Conservation (phyloP, 2,329 filamentous ascomycete genomes). For the Dothideomycetidae sp. region DNA sequence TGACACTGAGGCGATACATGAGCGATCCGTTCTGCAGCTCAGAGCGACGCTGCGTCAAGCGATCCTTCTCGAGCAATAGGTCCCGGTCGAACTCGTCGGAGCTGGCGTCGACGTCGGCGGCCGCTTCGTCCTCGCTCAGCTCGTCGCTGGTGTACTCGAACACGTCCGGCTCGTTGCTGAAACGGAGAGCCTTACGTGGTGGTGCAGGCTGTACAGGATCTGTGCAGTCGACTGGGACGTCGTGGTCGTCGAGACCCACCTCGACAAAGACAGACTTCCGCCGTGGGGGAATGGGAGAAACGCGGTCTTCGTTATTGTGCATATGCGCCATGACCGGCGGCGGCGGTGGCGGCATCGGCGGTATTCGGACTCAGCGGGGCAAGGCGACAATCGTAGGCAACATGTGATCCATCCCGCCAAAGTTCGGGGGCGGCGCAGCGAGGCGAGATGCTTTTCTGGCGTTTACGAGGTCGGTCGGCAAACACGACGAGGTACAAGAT, state of each 20-base stretch:
- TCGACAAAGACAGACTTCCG: conserved; percentile 12
- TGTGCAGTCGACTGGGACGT: background rate
- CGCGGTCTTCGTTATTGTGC: no score
- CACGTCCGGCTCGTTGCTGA: conserved; percentile 19
- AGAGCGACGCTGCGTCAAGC: conserved; percentile 11
- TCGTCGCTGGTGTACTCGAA: conserved; percentile 15
- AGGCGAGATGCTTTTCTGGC: no score
- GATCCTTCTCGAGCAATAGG: conserved; percentile 10
- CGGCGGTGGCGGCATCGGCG: no score
- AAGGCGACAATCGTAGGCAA: no score
- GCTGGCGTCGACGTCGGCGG: conserved; percentile 7
- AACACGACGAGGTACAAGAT: no score
- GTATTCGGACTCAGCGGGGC: no score
- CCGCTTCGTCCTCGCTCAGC: conserved; percentile 12
- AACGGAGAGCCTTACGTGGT: conserved; percentile 13
- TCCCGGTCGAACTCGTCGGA: background rate
- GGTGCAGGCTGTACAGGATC: conserved; percentile 3
- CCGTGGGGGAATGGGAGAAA: conserved; percentile 8
- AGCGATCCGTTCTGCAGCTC: conserved; percentile 12
- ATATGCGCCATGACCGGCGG: no score
- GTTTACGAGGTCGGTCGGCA: no score
- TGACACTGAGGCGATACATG: conserved; percentile 17
- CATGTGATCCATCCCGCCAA: no score
- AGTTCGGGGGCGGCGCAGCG: no score
- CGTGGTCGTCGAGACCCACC: conserved; percentile 11